These are phyloP conservation scores for Adansonia digitata DNA, from an alignment of 345 rosid species.

Conservation along the genomic window DNA sequence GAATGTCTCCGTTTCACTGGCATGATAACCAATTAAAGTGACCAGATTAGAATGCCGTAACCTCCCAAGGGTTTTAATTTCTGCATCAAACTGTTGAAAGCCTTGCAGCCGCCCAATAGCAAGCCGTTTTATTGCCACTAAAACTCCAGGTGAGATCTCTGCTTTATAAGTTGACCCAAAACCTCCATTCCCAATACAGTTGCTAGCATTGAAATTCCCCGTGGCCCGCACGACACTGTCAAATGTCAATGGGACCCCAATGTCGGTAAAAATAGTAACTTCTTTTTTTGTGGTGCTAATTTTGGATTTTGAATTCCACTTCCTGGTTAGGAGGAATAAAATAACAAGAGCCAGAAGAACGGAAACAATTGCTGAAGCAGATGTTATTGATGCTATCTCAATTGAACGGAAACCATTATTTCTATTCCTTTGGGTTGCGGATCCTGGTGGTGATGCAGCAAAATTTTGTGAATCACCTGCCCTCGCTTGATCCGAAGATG, in stretches of 20 bases:
- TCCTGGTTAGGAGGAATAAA: slow-evolving; percentile 44
- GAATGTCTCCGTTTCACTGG: slow-evolving; percentile 59
- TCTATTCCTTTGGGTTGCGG: neutral
- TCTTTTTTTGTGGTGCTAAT: slow-evolving; percentile 39
- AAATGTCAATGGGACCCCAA: slow-evolving; percentile 40
- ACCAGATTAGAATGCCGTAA: slow-evolving; percentile 57
- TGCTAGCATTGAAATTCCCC: slow-evolving; percentile 47
- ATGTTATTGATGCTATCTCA: slow-evolving; percentile 57
- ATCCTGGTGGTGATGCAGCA: slow-evolving; percentile 27
- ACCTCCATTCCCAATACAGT: slow-evolving; percentile 67
- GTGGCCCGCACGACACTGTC: slow-evolving; percentile 57
- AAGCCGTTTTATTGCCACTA: slow-evolving; percentile 57
- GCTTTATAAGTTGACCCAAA: slow-evolving; percentile 66
- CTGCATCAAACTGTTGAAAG: slow-evolving; percentile 56
- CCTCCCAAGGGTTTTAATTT: slow-evolving; percentile 52
- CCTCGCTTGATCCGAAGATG: slow-evolving; percentile 35
- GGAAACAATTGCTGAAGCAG: slow-evolving; percentile 57
- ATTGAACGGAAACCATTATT: slow-evolving; percentile 38
- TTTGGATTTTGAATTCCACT: slow-evolving; percentile 43
- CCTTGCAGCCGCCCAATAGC: slow-evolving; percentile 67
- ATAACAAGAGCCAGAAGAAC: slow-evolving; percentile 48
- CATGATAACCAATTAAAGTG: slow-evolving; percentile 54
- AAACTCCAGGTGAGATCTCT: slow-evolving; percentile 37
- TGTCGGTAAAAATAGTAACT: slow-evolving; percentile 47
- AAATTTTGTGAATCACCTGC: slow-evolving; percentile 32